A percentile compares a stretch with the other conserved stretches of the same genome.
phyloP scores from a whole-genome alignment of 441 rosid genomes.

The Gossypium schwendimanii region DNA sequence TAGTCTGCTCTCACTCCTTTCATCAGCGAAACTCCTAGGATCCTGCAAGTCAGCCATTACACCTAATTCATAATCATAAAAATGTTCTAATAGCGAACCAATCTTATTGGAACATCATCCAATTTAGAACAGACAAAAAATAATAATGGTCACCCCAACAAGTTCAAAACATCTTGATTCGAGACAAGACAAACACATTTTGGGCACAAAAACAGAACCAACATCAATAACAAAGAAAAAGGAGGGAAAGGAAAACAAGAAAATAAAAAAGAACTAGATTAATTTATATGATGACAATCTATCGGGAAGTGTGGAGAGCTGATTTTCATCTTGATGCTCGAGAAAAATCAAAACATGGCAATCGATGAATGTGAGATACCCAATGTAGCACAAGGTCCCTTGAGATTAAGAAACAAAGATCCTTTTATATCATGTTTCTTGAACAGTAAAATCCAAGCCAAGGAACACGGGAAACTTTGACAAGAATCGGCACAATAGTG shows the following conservation, averaged over 20 bases:
- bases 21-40: conserved; percentile 38
- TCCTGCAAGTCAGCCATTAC: conserved; percentile 39
- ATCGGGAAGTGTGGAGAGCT: background rate
- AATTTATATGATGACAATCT: background rate
- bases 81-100: background rate
- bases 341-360: background rate
- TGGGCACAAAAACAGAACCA: background rate
- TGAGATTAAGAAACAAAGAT: conserved; percentile 2
- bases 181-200: background rate
- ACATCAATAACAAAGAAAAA: background rate
- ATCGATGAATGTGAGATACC: background rate
- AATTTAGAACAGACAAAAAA: background rate
- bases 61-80: background rate
- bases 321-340: background rate
- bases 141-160: background rate
- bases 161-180: background rate
- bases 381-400: background rate
- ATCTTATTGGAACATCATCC: background rate
- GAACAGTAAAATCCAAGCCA: background rate
- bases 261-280: background rate
- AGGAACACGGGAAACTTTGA: background rate
- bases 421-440: background rate
- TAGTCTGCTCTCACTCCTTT: conserved; percentile 60
- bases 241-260: background rate
- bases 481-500: background rate